These are phyloP conservation scores for Wickerhamomyces rabaulensis DNA, from an alignment of 805 yeast genomes.

Conservation along the genomic window DNA sequence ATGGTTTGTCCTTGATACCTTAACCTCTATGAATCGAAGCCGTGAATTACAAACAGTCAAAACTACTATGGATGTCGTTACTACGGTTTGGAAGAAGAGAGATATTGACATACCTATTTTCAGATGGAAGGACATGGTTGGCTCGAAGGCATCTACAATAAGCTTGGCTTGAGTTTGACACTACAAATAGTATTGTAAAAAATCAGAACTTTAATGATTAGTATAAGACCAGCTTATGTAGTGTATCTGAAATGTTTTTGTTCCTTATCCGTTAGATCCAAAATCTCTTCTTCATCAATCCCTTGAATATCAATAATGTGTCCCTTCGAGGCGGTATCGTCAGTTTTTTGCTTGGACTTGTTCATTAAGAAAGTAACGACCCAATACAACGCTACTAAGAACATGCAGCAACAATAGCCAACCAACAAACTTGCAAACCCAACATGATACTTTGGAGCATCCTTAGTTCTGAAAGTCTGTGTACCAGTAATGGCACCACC, in stretches of 20 bases:
- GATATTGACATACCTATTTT: conserved; percentile 26
- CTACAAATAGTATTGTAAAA: too few relatives aligned
- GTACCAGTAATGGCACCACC: conserved; percentile 43
- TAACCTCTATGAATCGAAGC: conserved; percentile 31
- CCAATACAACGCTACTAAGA: conserved; percentile 31
- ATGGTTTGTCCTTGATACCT: conserved; percentile 32
- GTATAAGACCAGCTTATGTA: conserved; percentile 13
- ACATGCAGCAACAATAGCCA: conserved; percentile 35
- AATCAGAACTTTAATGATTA: too few relatives aligned
- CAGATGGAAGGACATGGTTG: conserved; percentile 35
- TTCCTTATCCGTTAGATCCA: conserved; percentile 34
- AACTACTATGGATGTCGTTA: conserved; percentile 30
- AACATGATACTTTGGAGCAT: conserved; percentile 36
- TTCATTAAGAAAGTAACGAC: conserved; percentile 29
- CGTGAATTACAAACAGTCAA: conserved; percentile 34
- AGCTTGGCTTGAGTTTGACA: conserved; percentile 33
- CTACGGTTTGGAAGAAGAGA: conserved; percentile 35
- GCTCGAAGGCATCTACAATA: conserved; percentile 30
- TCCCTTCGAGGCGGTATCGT: conserved; percentile 1
- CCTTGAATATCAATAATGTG: conserved; percentile 18
- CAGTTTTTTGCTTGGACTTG: conserved; percentile 19
- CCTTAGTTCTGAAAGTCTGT: conserved; percentile 38
- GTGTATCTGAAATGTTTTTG: conserved; percentile 32
- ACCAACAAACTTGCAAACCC: conserved; percentile 42
- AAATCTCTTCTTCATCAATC: conserved; percentile 30